phyloP scores from a whole-genome alignment of 495 filamentous ascomycete genomes.

The Penicillium longicatenatum region DNA sequence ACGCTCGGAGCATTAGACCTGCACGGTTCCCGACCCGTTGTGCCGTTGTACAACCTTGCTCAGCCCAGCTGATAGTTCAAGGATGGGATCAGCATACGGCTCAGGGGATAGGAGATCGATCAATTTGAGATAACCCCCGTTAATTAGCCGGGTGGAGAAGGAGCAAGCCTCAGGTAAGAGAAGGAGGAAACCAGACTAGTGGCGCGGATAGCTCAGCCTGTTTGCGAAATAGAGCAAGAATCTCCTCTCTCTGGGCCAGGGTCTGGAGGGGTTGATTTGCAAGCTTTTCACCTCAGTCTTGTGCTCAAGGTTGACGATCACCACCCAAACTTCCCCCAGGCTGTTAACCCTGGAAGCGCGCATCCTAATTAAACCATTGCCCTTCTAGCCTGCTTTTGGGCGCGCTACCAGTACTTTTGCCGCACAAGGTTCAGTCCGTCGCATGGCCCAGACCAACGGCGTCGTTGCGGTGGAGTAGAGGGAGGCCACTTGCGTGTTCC shows the following conservation, averaged over 20 bases:
- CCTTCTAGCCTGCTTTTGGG: background rate
- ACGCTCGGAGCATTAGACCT: slow-evolving; percentile 4
- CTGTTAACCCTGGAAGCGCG: slow-evolving; percentile 9
- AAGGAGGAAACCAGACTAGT: background rate
- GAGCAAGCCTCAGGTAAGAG: background rate
- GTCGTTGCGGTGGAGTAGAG: slow-evolving; percentile 20
- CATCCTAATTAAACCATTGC: slow-evolving; percentile 31
- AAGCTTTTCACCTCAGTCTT: background rate
- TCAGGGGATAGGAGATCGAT: background rate
- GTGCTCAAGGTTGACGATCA: background rate
- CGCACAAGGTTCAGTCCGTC: slow-evolving; percentile 27
- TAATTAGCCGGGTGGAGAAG: background rate
- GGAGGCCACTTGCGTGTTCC: slow-evolving; percentile 16
- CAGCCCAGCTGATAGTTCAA: background rate
- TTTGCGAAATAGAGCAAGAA: background rate
- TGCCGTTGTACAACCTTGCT: slow-evolving; percentile 1
- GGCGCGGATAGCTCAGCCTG: background rate
- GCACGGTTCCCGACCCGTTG: background rate
- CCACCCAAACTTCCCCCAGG: background rate
- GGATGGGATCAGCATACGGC: background rate
- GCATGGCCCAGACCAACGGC: slow-evolving; percentile 31
- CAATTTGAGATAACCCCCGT: background rate
- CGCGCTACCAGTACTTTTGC: background rate
- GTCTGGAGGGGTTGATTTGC: background rate
- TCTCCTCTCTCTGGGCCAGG: background rate